phyloP scores from a whole-genome alignment of 208 protist species.

The Naegleria lovaniensis region DNA sequence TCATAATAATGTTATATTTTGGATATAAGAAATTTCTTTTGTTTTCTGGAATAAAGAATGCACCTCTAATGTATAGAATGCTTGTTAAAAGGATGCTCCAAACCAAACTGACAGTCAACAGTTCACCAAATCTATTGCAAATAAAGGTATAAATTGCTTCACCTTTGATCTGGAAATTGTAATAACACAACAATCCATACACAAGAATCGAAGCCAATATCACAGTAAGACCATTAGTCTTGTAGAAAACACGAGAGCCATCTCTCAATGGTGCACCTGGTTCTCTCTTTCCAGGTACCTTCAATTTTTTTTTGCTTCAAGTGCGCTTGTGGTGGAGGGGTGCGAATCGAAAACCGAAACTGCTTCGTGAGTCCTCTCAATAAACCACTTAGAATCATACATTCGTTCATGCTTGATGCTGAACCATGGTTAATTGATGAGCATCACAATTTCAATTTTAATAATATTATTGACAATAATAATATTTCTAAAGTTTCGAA shows the following conservation, averaged over 20 bases:
- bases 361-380: too few relatives aligned
- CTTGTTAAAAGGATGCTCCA: not conserved
- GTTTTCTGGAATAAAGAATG: not conserved
- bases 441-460: too few relatives aligned
- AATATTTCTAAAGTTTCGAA: too few relatives aligned
- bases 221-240: not conserved
- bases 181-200: not conserved
- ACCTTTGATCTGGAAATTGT: not conserved
- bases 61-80: not conserved
- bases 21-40: not conserved
- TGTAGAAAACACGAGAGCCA: not conserved
- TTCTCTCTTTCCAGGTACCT: not conserved
- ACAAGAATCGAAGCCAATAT: not conserved
- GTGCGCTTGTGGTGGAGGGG: too few relatives aligned
- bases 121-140: not conserved
- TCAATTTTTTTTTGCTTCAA: too few relatives aligned
- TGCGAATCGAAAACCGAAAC: too few relatives aligned
- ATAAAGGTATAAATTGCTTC: not conserved
- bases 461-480: too few relatives aligned
- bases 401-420: too few relatives aligned
- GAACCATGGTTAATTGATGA: too few relatives aligned
- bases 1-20: conserved; percentile 42
- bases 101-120: not conserved
- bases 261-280: not conserved
- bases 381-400: too few relatives aligned